Evolutionary conservation across 2,329 filamentous ascomycete species (phyloP).

Genomic region (Westerdykella ornata): DNA sequence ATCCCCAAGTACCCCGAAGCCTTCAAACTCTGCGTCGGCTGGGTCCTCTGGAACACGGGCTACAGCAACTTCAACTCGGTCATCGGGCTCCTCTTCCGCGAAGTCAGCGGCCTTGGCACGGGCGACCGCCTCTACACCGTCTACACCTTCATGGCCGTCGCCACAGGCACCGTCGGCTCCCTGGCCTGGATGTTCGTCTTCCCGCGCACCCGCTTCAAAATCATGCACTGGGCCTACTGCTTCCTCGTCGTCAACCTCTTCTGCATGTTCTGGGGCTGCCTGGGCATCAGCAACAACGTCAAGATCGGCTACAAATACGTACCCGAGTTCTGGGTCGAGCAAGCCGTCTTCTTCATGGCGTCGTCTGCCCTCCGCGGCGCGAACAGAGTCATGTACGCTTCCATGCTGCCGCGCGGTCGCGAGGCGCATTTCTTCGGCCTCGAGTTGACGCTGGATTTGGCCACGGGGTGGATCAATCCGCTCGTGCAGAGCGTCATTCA

Average conservation of each 20-base stretch:
- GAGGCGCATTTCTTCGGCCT: conserved; percentile 5
- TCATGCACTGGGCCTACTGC: conserved; percentile 5
- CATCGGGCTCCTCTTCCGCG: conserved; percentile 9
- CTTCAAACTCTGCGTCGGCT: conserved; percentile 16
- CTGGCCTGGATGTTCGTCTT: conserved; percentile 13
- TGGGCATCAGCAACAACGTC: conserved; percentile 4
- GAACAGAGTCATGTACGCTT: conserved; percentile 4
- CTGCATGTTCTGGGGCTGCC: conserved; percentile 5
- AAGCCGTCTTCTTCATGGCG: conserved; percentile 5
- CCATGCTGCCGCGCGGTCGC: conserved; percentile 2
- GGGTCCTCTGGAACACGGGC: conserved; percentile 18
- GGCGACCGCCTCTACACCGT: conserved; percentile 12
- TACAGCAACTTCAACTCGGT: conserved; percentile 13
- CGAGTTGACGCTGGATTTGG: conserved; percentile 4
- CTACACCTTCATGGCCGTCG: conserved; percentile 14
- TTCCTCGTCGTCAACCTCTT: conserved; percentile 4
- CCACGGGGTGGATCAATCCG: conserved; percentile 5
- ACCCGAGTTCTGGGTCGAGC: conserved; percentile 4
- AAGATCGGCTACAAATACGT: conserved; percentile 6
- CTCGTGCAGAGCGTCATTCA: conserved; percentile 4
- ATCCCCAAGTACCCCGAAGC: conserved; percentile 12
- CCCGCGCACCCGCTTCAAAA: conserved; percentile 7
- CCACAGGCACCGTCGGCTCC: conserved; percentile 11
- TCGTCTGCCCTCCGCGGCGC: conserved; percentile 3
- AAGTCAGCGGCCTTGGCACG: conserved; percentile 12